Base-by-base conservation (phyloP, 108 stramenopile genomes). In the Pseudonitzschia multiseries region DNA sequence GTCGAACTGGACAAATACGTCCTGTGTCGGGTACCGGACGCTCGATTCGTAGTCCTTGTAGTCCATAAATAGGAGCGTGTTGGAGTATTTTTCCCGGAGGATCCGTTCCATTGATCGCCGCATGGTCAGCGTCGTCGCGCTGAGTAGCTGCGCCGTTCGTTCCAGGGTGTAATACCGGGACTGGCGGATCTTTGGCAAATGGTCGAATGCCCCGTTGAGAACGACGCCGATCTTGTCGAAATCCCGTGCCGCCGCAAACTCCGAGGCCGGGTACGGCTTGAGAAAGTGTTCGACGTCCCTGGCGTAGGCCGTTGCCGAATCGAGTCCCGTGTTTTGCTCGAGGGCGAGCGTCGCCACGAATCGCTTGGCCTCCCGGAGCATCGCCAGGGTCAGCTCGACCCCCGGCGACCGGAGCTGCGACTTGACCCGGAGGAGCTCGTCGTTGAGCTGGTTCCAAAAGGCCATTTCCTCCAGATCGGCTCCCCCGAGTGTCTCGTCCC, bases 321-420 rank as follows among this genome's bases (percentile, higher is more conserved):
- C 90, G 61, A 98, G 68, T 6, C 94, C 93, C 17, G 94, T 95
- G 77, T 94, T 91, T 50, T 91, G 92, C 72, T 97, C 93, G 50
- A 98, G 75, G 18, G 95, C 94, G 29, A 93, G 85, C 0, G 94
- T 94, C n/a, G 96, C 94, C 2, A 97, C 85, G 71, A 97, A 95
- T 50, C 74, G 79, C 59, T 79, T 83, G 41, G 89, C 91, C 48
- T 88, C 87, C 65, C 95, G 91, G 46, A 98, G 79, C 59, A 98
- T 71, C 1, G 86, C 78, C 24, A 91, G 41, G 9, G 94, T 95
- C 0, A 90, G 68, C 41, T 73, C 61, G 10, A 90, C 87, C 8
- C 68, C 74, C 1, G 94, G 92, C 56, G 78, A 79, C 8, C 74
- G 22, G 52, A 94, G 69, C 64, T 91, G 87, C 8, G 67, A 67